Evolutionary conservation across 345 rosid species (phyloP).

Genomic region (Lenwebbia sp.): DNA sequence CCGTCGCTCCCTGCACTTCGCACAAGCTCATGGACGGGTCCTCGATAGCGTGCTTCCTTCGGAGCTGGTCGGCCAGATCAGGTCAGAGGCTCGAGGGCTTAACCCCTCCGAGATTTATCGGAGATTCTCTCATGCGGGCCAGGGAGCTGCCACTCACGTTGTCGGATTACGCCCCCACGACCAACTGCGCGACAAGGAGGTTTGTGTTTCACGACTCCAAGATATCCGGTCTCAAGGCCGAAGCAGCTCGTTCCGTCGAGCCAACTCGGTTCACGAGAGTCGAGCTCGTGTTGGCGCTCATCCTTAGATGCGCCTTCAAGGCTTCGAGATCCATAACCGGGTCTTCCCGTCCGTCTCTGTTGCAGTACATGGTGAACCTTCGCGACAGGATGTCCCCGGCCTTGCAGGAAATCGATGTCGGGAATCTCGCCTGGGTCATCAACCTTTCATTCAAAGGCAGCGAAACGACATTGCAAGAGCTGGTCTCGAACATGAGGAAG

Average conservation of each 20-base stretch:
- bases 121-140: neutral
- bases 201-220: neutral
- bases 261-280: neutral
- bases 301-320: neutral
- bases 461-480: neutral
- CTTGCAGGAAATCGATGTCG: neutral
- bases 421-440: neutral
- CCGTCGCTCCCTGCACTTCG: neutral
- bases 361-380: neutral
- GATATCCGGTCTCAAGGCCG: neutral
- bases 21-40: constrained; percentile 3
- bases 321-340: neutral
- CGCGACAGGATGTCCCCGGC: neutral
- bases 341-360: neutral
- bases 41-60: neutral
- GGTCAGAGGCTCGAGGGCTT: neutral
- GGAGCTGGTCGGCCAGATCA: neutral
- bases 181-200: neutral
- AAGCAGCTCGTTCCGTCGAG: neutral
- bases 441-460: neutral
- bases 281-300: neutral
- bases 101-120: neutral
- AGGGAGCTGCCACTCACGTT: neutral
- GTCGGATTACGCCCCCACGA: neutral
- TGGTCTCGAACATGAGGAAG: neutral